These are phyloP conservation scores for Volvariella volvacea DNA, from an alignment of 1,284 basidiomycete genomes.

Conservation along the genomic window DNA sequence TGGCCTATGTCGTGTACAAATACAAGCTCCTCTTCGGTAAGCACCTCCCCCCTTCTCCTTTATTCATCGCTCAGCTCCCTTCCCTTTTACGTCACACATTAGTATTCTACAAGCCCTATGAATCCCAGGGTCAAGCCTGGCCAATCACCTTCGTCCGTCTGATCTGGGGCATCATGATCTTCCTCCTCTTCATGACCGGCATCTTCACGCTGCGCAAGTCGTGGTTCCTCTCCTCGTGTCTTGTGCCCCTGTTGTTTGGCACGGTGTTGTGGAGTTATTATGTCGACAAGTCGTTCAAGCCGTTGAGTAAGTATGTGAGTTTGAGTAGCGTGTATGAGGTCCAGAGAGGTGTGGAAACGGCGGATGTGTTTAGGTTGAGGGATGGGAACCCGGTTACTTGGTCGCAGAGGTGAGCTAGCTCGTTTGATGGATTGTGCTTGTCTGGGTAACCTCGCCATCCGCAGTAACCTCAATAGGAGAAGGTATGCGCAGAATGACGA, in stretches of 20 bases:
- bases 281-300: constrained; percentile 64
- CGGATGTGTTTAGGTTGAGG: constrained; percentile 65
- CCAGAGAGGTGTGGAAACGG: constrained; percentile 75
- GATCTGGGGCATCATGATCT: constrained; percentile 84
- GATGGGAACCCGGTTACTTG: constrained; percentile 79
- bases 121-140: constrained; percentile 92
- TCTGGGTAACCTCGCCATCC: constrained; percentile 6
- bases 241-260: constrained; percentile 71
- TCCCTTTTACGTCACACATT: constrained; percentile 1
- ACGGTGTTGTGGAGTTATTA: constrained; percentile 81
- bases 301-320: constrained; percentile 77
- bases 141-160: constrained; percentile 85
- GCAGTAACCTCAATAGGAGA: constrained; percentile 73
- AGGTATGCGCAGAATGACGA: constrained; percentile 92
- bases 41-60: no score
- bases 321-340: constrained; percentile 86
- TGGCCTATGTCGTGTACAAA: constrained; percentile 94
- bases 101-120: constrained; percentile 94
- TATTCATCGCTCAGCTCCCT: background rate
- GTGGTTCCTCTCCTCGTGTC: constrained; percentile 68
- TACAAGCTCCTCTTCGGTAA: constrained; percentile 91
- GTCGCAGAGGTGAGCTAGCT: constrained; percentile 65
- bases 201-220: constrained; percentile 85
- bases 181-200: constrained; percentile 89
- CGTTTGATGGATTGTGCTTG: background rate